Percentiles rank a stretch among this genome's conserved stretches.
These are phyloP conservation scores for Tanozyma kutaoensis DNA, from an alignment of 805 yeast species.

Conservation along the genomic window DNA sequence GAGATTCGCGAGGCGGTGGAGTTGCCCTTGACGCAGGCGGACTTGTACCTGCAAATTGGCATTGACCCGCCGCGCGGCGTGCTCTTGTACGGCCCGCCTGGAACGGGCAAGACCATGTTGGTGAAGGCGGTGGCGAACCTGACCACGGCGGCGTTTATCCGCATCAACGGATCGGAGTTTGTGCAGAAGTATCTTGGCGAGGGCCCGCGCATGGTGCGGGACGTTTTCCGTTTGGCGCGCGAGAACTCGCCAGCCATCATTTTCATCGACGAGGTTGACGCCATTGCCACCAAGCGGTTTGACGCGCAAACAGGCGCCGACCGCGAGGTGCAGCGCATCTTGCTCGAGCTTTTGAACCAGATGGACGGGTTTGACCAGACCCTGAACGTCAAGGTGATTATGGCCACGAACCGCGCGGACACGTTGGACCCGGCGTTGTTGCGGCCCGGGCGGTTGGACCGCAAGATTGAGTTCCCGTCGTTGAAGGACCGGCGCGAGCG, in stretches of 20 bases:
- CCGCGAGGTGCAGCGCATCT: conserved; percentile 96
- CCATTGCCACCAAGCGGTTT: conserved; percentile 97
- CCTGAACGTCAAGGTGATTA: conserved; percentile 90
- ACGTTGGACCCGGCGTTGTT: conserved; percentile 95
- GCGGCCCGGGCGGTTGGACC: conserved; percentile 96
- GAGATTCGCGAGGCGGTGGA: conserved; percentile 98
- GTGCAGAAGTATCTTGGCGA: conserved; percentile 98
- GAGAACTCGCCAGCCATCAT: conserved; percentile 96
- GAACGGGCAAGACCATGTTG: conserved; percentile 98
- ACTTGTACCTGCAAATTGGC: conserved; percentile 92
- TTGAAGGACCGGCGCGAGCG: conserved; percentile 96
- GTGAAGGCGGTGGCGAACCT: conserved; percentile 98
- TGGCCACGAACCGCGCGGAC: conserved; percentile 99
- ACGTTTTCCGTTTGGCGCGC: conserved; percentile 91
- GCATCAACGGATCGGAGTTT: conserved; percentile 96
- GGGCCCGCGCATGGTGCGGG: conserved; percentile 99
- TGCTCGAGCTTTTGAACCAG: conserved; percentile 90
- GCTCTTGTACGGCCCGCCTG: conserved; percentile 96
- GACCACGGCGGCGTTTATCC: conserved; percentile 88
- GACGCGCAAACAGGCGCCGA: conserved; percentile 99
- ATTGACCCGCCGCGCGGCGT: conserved; percentile 99
- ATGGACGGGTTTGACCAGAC: conserved; percentile 99
- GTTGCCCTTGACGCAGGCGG: conserved; percentile 90
- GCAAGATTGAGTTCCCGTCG: conserved; percentile 96
- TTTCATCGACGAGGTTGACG: conserved; percentile 97